phyloP scores from a whole-genome alignment of 805 yeast genomes.

The Maudiozyma serrabonitensis region DNA sequence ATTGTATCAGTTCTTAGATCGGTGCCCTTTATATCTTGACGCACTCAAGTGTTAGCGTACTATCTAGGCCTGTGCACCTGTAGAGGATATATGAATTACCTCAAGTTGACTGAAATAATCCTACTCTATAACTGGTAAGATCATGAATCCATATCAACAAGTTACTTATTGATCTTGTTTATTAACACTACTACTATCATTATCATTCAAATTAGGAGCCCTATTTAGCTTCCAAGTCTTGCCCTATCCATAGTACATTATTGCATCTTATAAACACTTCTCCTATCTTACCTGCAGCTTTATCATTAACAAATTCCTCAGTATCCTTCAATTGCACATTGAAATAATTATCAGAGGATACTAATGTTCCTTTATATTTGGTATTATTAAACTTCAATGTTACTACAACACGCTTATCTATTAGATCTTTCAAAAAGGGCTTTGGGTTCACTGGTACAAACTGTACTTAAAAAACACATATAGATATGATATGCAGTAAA shows the following conservation, averaged over 20 bases:
- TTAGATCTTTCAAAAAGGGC: constrained; percentile 73
- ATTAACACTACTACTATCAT: no score
- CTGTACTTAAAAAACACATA: constrained; percentile 10
- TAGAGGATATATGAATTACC: no score
- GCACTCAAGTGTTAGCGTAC: no score
- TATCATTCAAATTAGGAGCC: not conserved
- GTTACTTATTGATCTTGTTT: no score
- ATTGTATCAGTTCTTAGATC: no score
- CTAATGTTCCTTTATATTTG: constrained; percentile 70
- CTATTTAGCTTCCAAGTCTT: not conserved
- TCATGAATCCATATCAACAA: no score
- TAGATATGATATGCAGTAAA: not conserved
- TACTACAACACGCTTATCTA: constrained; percentile 62
- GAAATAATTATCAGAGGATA: constrained; percentile 87
- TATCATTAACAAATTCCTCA: constrained; percentile 41
- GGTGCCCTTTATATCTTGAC: no score
- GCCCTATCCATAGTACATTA: constrained; percentile 52
- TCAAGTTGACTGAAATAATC: no score
- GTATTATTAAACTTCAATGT: constrained; percentile 85
- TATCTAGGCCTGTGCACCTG: no score
- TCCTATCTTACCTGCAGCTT: constrained; percentile 46
- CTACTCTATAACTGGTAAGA: no score
- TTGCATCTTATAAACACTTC: constrained; percentile 86
- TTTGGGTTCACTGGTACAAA: constrained; percentile 72
- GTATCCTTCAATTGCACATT: constrained; percentile 66